These are phyloP conservation scores for Aquanectria penicillioides DNA, from an alignment of 2,329 filamentous ascomycete species.

Conservation along the genomic window DNA sequence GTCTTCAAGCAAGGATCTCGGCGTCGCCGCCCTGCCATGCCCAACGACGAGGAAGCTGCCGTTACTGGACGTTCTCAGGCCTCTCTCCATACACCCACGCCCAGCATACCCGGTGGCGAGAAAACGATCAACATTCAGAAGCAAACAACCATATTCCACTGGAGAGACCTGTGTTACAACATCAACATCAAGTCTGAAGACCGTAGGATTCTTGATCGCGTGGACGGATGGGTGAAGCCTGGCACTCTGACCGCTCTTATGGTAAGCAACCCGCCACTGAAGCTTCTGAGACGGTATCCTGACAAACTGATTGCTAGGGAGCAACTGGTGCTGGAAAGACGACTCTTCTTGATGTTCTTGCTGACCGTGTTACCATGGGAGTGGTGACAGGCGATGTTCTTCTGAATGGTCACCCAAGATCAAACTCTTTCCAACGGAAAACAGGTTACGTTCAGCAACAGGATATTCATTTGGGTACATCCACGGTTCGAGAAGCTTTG, in stretches of 20 bases:
- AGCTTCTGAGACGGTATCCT: no score
- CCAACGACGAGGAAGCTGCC: conserved; percentile 11
- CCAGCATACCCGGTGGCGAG: neutral
- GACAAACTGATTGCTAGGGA: conserved; percentile 53
- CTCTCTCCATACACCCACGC: neutral
- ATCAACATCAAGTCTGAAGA: conserved; percentile 70
- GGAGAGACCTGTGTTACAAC: conserved; percentile 70
- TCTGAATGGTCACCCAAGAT: conserved; percentile 68
- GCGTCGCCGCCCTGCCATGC: neutral
- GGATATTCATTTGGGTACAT: conserved; percentile 61
- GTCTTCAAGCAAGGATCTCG: conserved; percentile 61
- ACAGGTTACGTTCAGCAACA: conserved; percentile 76
- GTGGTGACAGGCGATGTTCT: conserved; percentile 74
- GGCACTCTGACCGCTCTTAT: conserved; percentile 78
- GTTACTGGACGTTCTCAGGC: neutral
- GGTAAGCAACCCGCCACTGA: conserved; percentile 56
- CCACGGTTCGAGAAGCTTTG: conserved; percentile 65
- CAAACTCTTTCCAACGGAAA: conserved; percentile 69
- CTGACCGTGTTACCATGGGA: conserved; percentile 65
- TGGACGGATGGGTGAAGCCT: conserved; percentile 81
- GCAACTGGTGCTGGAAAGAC: conserved; percentile 62
- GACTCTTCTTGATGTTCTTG: conserved; percentile 54
- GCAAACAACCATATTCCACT: conserved; percentile 65
- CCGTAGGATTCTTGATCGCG: conserved; percentile 72
- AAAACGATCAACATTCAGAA: neutral